These are phyloP conservation scores for Hydnum rufescens DNA, from an alignment of 768 basidiomycete species.

Conservation along the genomic window DNA sequence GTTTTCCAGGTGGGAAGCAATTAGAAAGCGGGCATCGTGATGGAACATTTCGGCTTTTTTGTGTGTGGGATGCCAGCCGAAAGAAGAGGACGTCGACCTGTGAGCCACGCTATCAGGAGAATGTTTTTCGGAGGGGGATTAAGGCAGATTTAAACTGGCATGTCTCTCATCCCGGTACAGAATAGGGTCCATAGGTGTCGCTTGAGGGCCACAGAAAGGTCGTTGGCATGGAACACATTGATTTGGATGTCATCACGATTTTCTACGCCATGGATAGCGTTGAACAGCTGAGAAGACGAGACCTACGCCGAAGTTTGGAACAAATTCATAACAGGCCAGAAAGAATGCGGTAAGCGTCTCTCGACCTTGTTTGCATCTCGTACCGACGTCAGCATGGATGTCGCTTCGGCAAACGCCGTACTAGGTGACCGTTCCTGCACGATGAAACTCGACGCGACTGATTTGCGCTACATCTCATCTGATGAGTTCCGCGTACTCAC, in stretches of 20 bases:
- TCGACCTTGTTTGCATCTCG: background rate
- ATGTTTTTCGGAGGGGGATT: no score
- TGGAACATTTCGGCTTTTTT: conserved; percentile 16
- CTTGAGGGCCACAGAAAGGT: conserved; percentile 17
- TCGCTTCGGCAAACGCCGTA: background rate
- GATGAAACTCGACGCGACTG: conserved; percentile 91
- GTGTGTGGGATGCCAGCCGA: conserved; percentile 9
- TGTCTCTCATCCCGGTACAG: conserved; percentile 12
- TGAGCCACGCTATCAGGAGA: no score
- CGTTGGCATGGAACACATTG: conserved; percentile 14
- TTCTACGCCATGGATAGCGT: background rate
- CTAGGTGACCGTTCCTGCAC: conserved; percentile 7
- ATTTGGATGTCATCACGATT: conserved; percentile 8
- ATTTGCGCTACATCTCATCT: conserved; percentile 75
- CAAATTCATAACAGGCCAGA: no score
- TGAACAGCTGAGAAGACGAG: conserved; percentile 1
- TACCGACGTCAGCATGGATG: background rate
- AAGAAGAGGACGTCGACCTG: background rate
- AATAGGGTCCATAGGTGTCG: conserved; percentile 11
- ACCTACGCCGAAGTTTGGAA: no score
- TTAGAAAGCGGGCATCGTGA: conserved; percentile 12
- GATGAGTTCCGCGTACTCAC: conserved; percentile 94
- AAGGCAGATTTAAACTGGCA: no score
- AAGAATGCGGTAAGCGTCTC: no score
- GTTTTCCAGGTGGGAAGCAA: conserved; percentile 2